Base-by-base conservation (phyloP, 495 filamentous ascomycete genomes). In the Bacidia gigantensis region DNA sequence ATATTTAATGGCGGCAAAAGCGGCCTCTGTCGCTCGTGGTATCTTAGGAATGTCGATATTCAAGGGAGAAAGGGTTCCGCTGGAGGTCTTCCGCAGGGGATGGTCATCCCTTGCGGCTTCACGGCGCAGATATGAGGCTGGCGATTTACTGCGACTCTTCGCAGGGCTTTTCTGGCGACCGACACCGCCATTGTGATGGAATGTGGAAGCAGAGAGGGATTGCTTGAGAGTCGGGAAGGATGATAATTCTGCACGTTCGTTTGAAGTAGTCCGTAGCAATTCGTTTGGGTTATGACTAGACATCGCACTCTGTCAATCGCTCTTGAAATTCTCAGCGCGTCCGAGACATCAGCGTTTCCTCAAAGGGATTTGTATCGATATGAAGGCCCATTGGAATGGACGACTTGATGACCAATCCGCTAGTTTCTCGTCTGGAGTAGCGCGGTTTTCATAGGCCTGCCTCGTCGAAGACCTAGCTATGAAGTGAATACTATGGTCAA, bases 1-100 rank as follows among this genome's bases (percentile, higher is more conserved):
- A 56, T 82, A 83, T 61, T 84, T 79, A 60, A 86, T 64, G 2
- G 80, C 75, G 1, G 79, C 72, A 50, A 86, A 74, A 10, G 82
- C 77, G 17, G 79, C 55, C 41, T 63, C 60, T 14, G 52, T 58
- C 14, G 54, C 41, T 11, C 26, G 21, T 22, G 58, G 47, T 3
- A 47, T 41, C 9, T 49, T 58, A 2, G 58, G 58, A 11, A 60
- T 50, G 20, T 52, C 42, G 35, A 60, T 50, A 26, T 50, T 50
- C 25, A 50, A 17, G 3, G 47, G 47, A 18, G 20, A 21, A 32
- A 38, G 20, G 32, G 32, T 21, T 35, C 29, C 29, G 29, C 29
- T 35, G 29, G 29, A 35, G 7, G 29, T 35, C n/a, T 50, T 38
- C n/a, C 18, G 26, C 12, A 10, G n/a, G 24, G 46, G 24, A 17